Evolutionary conservation across 352 stramenopile genomes (phyloP), one percentile per base, ranked within the genome.

Genomic region (Globisporangium cederbergense): DNA sequence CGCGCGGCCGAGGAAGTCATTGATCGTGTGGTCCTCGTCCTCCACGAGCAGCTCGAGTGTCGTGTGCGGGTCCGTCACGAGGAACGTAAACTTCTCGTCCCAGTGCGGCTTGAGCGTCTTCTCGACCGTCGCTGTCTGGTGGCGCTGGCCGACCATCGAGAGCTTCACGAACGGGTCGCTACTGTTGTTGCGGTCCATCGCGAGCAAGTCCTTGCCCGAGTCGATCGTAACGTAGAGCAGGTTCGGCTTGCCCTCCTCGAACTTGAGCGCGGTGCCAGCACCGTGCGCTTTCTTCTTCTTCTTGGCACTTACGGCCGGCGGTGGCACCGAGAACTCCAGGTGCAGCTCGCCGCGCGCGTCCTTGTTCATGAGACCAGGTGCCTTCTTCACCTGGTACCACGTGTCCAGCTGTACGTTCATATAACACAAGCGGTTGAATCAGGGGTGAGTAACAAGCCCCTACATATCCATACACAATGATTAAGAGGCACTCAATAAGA

Each of bases 161-260:
- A 96, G 68, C 60, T 93, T 92, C 36, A 96, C 88, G 32, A 96
- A 77, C 51, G 92, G 92, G 65, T 98, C 92, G 66, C 83, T 94
- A 52, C 68, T 81, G 25, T 88, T 78, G 62, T 90, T 76, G 56
- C 68, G 64, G 71, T 96, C 86, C 81, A 96, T 95, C 10, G 84
- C 71, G 53, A 96, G 74, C 30, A 97, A 71, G 38, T 91, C 84
- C 49, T 78, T 80, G 40, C 78, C 83, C n/a, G 79, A 86, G 40
- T 90, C 78, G 60, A 92, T 79, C 7, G 81, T 90, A 28, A 90
- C 81, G 46, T 81, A 87, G 3, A 92, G 69, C 56, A 90, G 52
- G 34, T 92, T 92, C 4, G 81, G 78, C 45, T 72, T 55, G 16
- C 62, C 63, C 11, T 36, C 61, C 22, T 62, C 49, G 32, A 58